Evolutionary conservation across 2,329 filamentous ascomycete species (phyloP), one percentile per base, ranked within the genome.

Genomic region (Rhytidhysteron rufulum): DNA sequence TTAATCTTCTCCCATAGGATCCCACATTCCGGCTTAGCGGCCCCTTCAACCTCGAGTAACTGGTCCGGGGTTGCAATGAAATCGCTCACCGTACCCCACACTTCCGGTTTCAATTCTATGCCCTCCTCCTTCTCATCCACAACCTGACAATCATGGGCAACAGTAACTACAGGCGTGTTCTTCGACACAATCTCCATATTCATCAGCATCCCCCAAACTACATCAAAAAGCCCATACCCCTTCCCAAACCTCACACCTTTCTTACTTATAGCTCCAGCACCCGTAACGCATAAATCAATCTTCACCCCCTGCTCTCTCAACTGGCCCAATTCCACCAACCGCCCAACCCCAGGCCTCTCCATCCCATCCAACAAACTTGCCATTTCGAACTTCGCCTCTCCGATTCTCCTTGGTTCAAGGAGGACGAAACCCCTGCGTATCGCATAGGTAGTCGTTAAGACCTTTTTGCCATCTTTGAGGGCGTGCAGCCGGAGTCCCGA

Each of bases 81-180:
- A 43, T 72, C 67, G 42, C 65, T 70, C 10, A 66, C 65, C 2
- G 68, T 67, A 45, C 71, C 67, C 37, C 62, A 69, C 1, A 47
- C 43, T 34, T 68, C 64, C 2, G 55, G 57, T 18, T 38, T 44
- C 30, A 55, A 42, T 27, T 27, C 8, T 27, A 27, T 27, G 24
- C 24, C 24, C 3, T 40, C 32, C 13, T 68, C 51, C 39, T 66
- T 59, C 29, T 59, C 54, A 16, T 65, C 55, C 18, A 72, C 48
- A 8, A 71, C 57, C 49, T 72, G 69, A 40, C 67, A 71, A 15
- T 61, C 55, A 46, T 72, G 69, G 6, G 65, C 67, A 5, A 71
- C 40, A 5, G 60, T 63, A 2, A 65, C 51, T 3, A 63, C 62
- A 0, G 53, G 50, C 4, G 60, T 58, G 2, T 45, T 33, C 5